Conservation (phyloP, 208 protist genomes). For the Wallacemonas sp. region DNA sequence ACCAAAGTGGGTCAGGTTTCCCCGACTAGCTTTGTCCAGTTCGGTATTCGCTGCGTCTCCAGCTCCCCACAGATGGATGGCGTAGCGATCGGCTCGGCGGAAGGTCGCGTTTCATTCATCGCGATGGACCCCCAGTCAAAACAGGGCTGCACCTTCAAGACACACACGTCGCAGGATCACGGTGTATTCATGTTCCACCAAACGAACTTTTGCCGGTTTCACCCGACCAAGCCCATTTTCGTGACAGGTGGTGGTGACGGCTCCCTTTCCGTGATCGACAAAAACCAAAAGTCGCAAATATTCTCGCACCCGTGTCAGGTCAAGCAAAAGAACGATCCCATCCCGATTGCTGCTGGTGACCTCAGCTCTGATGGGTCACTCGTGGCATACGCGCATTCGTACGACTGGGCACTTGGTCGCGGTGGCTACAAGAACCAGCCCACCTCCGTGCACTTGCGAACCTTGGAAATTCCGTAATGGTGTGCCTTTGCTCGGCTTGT, state of each 20-base stretch:
- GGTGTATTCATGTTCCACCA: conserved; percentile 51
- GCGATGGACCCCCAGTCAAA: conserved; percentile 28
- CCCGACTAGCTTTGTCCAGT: conserved; percentile 59
- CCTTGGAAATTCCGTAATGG: conserved; percentile 7
- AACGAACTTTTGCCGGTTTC: conserved; percentile 76
- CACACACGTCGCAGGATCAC: conserved; percentile 47
- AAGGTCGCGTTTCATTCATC: conserved; percentile 72
- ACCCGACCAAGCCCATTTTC: conserved; percentile 40
- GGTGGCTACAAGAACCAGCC: conserved; percentile 50
- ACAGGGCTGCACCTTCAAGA: conserved; percentile 67
- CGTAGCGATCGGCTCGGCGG: conserved; percentile 67
- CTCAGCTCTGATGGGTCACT: conserved; percentile 58
- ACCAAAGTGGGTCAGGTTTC: conserved; percentile 50
- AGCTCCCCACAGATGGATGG: conserved; percentile 63
- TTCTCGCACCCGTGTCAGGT: conserved; percentile 30
- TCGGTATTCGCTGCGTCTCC: conserved; percentile 67
- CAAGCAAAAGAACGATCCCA: conserved; percentile 36
- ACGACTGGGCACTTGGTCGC: conserved; percentile 87
- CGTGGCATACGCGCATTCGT: conserved; percentile 78
- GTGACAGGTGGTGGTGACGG: conserved; percentile 80
- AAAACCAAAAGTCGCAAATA: conserved; percentile 34
- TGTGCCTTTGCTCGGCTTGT: background rate
- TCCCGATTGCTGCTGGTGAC: conserved; percentile 78
- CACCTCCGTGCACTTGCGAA: conserved; percentile 45
- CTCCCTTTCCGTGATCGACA: conserved; percentile 42